Percentiles rank a stretch among this genome's conserved stretches.
phyloP scores from a whole-genome alignment of 306 rosid genomes.

The Lathyrus sativus region DNA sequence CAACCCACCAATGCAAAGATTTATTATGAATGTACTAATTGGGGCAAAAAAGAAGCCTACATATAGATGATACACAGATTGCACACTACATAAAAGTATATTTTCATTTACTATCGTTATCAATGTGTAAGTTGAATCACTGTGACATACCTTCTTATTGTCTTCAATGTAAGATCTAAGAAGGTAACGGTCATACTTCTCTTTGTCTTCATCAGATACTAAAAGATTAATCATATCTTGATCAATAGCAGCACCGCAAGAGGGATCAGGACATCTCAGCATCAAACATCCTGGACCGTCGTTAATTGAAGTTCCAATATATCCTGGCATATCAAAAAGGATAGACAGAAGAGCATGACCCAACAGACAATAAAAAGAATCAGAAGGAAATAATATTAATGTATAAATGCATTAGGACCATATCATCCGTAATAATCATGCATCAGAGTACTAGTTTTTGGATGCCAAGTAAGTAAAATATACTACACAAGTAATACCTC shows the following conservation, averaged over 20 bases:
- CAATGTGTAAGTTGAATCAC: constrained; percentile 18
- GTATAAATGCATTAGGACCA: neutral
- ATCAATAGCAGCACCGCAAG: constrained; percentile 72
- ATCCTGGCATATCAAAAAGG: constrained; percentile 42
- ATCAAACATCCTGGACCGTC: constrained; percentile 84
- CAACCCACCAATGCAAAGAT: constrained; percentile 21
- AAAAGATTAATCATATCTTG: constrained; percentile 64
- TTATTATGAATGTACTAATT: neutral
- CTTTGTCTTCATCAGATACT: constrained; percentile 52
- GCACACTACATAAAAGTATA: constrained; percentile 11
- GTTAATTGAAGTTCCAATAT: constrained; percentile 66
- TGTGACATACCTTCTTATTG: constrained; percentile 53
- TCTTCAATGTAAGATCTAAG: constrained; percentile 77
- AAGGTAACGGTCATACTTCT: constrained; percentile 69
- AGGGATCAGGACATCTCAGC: constrained; percentile 81
- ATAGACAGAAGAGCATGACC: constrained; percentile 22
- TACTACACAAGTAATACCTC: constrained; percentile 38
- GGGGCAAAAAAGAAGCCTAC: neutral
- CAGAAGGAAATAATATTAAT: neutral
- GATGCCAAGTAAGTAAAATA: constrained; percentile 19
- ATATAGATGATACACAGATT: neutral
- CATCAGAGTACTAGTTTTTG: neutral
- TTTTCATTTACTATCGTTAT: constrained; percentile 12
- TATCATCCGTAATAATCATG: neutral
- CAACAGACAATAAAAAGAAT: neutral